A percentile compares a stretch with the other conserved stretches of the same genome.
phyloP scores from a whole-genome alignment of 176 grass and related monocot genomes.

The Carex pumila region DNA sequence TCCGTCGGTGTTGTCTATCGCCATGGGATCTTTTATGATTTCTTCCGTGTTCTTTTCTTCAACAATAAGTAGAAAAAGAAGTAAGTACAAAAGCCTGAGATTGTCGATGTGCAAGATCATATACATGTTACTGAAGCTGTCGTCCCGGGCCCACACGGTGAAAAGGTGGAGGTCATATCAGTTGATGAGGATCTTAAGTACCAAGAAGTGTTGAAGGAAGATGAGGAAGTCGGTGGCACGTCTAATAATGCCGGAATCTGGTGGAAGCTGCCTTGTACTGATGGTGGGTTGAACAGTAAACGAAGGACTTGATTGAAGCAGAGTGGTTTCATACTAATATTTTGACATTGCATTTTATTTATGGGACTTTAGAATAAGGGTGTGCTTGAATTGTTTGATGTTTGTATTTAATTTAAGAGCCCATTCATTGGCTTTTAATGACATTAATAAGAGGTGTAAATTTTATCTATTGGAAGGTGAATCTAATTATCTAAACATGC shows the following conservation, averaged over 20 bases:
- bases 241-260: neutral
- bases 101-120: constrained; percentile 43
- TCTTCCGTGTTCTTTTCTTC: constrained; percentile 33
- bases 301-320: neutral
- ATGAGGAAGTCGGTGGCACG: constrained; percentile 16
- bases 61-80: constrained; percentile 28
- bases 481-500: neutral
- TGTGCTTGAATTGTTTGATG: neutral
- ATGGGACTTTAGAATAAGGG: neutral
- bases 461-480: neutral
- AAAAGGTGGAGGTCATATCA: constrained; percentile 17
- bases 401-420: neutral
- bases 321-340: neutral
- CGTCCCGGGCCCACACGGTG: constrained; percentile 27
- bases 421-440: neutral
- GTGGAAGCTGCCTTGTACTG: neutral
- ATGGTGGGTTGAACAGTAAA: neutral
- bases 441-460: neutral
- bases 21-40: constrained; percentile 31
- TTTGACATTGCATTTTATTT: neutral
- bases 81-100: constrained; percentile 28
- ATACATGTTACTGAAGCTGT: constrained; percentile 45
- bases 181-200: constrained; percentile 63
- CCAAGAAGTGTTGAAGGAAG: constrained; percentile 41
- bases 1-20: constrained; percentile 29